Conservation (phyloP, 305 asterid genomes). For the Petunia hybrid region DNA sequence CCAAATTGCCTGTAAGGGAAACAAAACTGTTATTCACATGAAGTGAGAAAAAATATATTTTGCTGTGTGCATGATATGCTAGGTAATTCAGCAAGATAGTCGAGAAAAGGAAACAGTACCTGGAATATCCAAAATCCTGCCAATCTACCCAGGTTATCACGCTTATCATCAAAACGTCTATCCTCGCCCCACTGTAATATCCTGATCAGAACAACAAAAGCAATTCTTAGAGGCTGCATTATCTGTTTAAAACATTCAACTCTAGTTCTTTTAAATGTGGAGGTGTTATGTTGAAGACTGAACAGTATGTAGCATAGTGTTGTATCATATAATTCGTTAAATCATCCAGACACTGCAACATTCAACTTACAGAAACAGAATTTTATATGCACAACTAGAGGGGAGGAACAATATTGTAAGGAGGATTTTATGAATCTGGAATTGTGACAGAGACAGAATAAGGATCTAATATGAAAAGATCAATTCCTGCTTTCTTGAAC, state of each 20-base stretch:
- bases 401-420: not conserved
- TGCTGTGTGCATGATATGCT: not conserved
- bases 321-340: not conserved
- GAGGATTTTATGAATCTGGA: not conserved
- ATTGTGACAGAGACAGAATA: not conserved
- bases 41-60: not conserved
- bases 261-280: not conserved
- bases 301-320: not conserved
- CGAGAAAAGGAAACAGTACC: slow-evolving; percentile 48
- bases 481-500: not conserved
- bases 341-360: not conserved
- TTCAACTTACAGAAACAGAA: not conserved
- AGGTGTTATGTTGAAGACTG: not conserved
- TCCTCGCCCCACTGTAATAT: slow-evolving; percentile 97
- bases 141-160: slow-evolving; percentile 71
- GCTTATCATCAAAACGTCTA: slow-evolving; percentile 88
- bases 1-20: slow-evolving; percentile 81
- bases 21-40: not conserved
- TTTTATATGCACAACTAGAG: not conserved
- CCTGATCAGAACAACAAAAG: slow-evolving; percentile 46
- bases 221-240: not conserved
- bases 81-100: not conserved
- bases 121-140: slow-evolving; percentile 86
- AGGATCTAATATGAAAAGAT: not conserved
- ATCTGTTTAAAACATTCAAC: not conserved